phyloP scores from a whole-genome alignment of 805 yeast genomes.

The Kuraishia borneana region DNA sequence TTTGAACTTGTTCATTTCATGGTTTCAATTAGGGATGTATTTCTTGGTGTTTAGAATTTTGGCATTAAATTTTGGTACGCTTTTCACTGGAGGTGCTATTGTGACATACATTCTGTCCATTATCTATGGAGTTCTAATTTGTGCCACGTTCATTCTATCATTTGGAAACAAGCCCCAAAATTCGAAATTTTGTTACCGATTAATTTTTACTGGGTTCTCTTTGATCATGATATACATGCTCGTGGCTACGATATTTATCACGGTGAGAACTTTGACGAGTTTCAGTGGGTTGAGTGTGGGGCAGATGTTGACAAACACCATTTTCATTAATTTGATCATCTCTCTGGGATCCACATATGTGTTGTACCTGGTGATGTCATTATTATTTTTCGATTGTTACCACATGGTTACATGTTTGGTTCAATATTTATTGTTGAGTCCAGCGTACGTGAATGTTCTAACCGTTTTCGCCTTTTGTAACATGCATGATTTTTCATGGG shows the following conservation, averaged over 20 bases:
- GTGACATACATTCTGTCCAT: conserved; percentile 74
- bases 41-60: conserved; percentile 83
- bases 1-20: conserved; percentile 64
- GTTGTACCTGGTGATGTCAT: conserved; percentile 66
- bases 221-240: conserved; percentile 80
- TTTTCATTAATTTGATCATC: conserved; percentile 77
- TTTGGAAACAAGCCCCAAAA: conserved; percentile 94
- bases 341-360: conserved; percentile 78
- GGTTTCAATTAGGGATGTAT: conserved; percentile 89
- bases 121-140: conserved; percentile 74
- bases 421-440: conserved; percentile 77
- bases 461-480: conserved; percentile 94
- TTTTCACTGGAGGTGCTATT: conserved; percentile 43
- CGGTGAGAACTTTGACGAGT: conserved; percentile 42
- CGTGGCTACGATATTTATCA: conserved; percentile 75
- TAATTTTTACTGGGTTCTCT: conserved; percentile 73
- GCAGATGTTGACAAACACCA: conserved; percentile 48
- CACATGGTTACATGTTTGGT: conserved; percentile 82
- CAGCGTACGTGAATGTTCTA: conserved; percentile 81
- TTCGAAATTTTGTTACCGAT: conserved; percentile 63
- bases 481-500: conserved; percentile 95
- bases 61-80: conserved; percentile 59
- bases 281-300: conserved; percentile 25
- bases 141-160: conserved; percentile 77
- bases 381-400: conserved; percentile 81